Conservation (phyloP, 2,329 filamentous ascomycete genomes). For the Chaetomium sp. region DNA sequence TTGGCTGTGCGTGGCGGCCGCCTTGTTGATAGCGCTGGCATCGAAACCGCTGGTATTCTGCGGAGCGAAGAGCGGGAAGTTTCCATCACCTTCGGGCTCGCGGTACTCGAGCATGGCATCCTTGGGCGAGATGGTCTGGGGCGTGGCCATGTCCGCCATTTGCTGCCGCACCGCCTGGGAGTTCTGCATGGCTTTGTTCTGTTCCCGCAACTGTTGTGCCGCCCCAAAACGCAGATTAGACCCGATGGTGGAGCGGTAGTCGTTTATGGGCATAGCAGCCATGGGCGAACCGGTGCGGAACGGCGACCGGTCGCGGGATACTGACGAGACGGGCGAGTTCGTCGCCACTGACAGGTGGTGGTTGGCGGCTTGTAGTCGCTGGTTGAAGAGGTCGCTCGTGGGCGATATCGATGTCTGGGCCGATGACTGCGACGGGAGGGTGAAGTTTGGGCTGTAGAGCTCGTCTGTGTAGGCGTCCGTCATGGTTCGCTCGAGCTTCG, state of each 20-base stretch:
- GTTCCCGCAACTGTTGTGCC: slow-evolving; percentile 62
- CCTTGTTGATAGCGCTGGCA: slow-evolving; percentile 45
- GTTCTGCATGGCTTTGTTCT: slow-evolving; percentile 62
- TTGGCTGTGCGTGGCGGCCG: slow-evolving; percentile 31
- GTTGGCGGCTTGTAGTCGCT: slow-evolving; percentile 78
- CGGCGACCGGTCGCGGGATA: slow-evolving; percentile 72
- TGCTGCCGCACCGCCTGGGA: slow-evolving; percentile 50
- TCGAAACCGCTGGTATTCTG: slow-evolving; percentile 52
- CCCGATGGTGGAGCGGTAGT: slow-evolving; percentile 43
- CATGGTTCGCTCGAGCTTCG: slow-evolving; percentile 83
- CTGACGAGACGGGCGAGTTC: slow-evolving; percentile 52
- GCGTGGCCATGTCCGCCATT: slow-evolving; percentile 50
- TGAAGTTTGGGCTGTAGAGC: slow-evolving; percentile 33
- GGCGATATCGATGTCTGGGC: slow-evolving; percentile 54
- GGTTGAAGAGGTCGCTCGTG: slow-evolving; percentile 66
- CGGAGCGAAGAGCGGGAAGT: slow-evolving; percentile 73
- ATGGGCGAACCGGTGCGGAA: slow-evolving; percentile 73
- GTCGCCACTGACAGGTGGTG: slow-evolving; percentile 64
- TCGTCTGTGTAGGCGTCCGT: slow-evolving; percentile 85
- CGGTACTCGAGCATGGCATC: slow-evolving; percentile 86
- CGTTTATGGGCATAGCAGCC: slow-evolving; percentile 50
- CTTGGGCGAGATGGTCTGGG: slow-evolving; percentile 94
- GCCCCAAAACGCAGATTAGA: slow-evolving; percentile 51
- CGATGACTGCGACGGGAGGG: slow-evolving; percentile 58
- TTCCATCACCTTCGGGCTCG: slow-evolving; percentile 69